Evolutionary conservation across 2,329 filamentous ascomycete species (phyloP), one percentile per base, ranked within the genome.

Genomic region (Cytospora piceicola): DNA sequence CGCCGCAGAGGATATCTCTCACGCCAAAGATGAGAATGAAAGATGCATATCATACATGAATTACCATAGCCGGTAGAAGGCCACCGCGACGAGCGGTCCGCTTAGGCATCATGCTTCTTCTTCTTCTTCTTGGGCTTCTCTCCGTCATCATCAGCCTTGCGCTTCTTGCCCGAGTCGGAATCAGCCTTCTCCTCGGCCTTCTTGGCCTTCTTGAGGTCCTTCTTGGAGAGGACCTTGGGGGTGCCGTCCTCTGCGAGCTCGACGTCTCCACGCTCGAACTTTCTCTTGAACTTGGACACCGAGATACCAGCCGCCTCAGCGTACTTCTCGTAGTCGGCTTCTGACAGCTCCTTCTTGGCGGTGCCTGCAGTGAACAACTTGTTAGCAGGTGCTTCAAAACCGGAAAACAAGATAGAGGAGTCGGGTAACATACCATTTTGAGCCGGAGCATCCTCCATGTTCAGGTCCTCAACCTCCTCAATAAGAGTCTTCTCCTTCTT

Each of bases 191-290:
- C 80, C 68, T 83, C 86, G 22, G 77, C 78, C 79, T 90, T 90
- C 79, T 85, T 87, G 66, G 84, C 79, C 82, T 91, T 90, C 84
- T 92, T 92, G 73, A 90, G 77, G 56, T 91, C 88, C 80, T 92
- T 92, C 83, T 92, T 92, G 81, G 87, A 91, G 72, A 88, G 78
- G 4, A 91, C 82, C 71, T 86, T 82, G 51, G 90, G 87, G 60
- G 83, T 88, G 65, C 90, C 90, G 68, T 90, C 85, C 15, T 80
- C 79, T 71, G 83, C 83, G 69, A 93, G 80, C 74, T 87, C 82
- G 69, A 93, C 90, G 73, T 93, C 89, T 46, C 91, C 91, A 68
- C 89, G 85, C 78, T 91, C 90, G 70, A 88, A 88, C 83, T 93
- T 93, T 76, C 89, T 85, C 82, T 90, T 88, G 80, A 93, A 93